Conservation (phyloP, 116 monocot genomes). For the Posidonia oceanica region DNA sequence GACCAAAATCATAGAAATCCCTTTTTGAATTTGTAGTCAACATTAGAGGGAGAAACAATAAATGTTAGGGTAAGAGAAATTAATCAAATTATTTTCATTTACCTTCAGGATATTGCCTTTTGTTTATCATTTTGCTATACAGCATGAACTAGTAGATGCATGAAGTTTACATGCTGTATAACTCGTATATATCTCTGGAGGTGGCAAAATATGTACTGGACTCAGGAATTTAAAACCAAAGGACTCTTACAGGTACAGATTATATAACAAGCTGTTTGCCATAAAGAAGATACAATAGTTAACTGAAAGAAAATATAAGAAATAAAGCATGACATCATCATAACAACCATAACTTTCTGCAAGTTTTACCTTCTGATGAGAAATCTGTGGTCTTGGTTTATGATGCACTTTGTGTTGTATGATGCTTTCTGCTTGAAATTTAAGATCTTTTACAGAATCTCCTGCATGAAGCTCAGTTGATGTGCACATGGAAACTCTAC, state of each 20-base stretch:
- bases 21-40: no score
- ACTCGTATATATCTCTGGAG: no score
- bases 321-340: no score
- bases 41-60: not conserved
- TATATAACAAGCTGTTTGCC: no score
- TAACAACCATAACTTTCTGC: not conserved
- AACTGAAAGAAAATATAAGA: no score
- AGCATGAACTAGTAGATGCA: no score
- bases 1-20: not conserved
- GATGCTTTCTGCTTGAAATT: conserved; percentile 22
- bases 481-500: conserved; percentile 25
- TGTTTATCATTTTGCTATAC: not conserved
- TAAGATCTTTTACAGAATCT: conserved; percentile 38
- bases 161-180: no score
- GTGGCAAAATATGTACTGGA: no score
- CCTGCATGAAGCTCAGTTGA: conserved; percentile 59
- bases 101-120: not conserved
- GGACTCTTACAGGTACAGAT: no score
- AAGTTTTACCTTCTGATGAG: conserved; percentile 35
- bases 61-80: not conserved
- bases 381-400: conserved; percentile 29
- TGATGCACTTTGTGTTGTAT: conserved; percentile 14
- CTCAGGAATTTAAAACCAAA: no score
- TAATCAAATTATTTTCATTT: not conserved
- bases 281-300: no score